These are phyloP conservation scores for Protea cynaroides DNA, from an alignment of 164 flowering plant species.

Conservation along the genomic window DNA sequence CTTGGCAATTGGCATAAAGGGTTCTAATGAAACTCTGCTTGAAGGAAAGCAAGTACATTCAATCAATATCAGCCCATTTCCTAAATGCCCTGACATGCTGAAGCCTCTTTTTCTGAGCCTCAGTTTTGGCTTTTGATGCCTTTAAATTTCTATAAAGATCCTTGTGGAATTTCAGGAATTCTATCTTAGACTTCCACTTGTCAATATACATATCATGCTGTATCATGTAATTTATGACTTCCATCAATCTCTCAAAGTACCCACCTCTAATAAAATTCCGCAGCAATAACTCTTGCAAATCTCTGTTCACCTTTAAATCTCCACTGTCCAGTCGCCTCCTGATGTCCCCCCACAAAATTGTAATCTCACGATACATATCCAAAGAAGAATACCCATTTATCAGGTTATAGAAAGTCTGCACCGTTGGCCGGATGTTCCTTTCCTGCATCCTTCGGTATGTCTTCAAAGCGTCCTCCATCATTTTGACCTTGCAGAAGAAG, in stretches of 20 bases:
- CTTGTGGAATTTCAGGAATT: slow-evolving; percentile 66
- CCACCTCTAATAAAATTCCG: slow-evolving; percentile 73
- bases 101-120: slow-evolving; percentile 64
- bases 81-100: slow-evolving; percentile 58
- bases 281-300: slow-evolving; percentile 54
- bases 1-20: too few species aligned
- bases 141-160: slow-evolving; percentile 62
- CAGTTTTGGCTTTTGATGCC: slow-evolving; percentile 48
- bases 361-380: slow-evolving; percentile 67
- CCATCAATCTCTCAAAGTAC: slow-evolving; percentile 86
- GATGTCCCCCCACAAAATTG: slow-evolving; percentile 84
- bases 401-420: slow-evolving; percentile 47
- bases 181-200: slow-evolving; percentile 55
- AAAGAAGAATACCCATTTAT: slow-evolving; percentile 52
- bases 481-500: slow-evolving; percentile 77
- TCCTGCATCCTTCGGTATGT: slow-evolving; percentile 54
- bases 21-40: too few species aligned
- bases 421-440: slow-evolving; percentile 48
- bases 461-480: slow-evolving; percentile 73
- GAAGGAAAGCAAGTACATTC: slow-evolving; percentile 3
- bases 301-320: slow-evolving; percentile 31
- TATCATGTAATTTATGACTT: slow-evolving; percentile 52
- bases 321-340: slow-evolving; percentile 46
- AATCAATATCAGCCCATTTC: slow-evolving; percentile 48
- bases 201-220: slow-evolving; percentile 45